A percentile compares a stretch with the other conserved stretches of the same genome.
phyloP scores from a whole-genome alignment of 83 land plant species.

The Diphasiastrum complanatum region DNA sequence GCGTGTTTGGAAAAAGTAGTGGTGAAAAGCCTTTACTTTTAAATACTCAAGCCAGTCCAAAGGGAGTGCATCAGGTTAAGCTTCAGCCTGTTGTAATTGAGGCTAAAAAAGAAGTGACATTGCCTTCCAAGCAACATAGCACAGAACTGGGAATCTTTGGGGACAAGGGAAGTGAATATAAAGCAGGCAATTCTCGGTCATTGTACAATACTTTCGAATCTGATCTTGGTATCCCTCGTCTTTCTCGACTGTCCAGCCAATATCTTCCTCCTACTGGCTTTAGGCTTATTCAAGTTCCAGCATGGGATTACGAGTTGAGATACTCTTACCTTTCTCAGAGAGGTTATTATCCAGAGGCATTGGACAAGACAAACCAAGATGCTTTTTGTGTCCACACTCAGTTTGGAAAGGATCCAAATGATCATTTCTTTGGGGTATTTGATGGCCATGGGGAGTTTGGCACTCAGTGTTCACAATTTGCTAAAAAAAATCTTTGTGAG shows the following conservation, averaged over 20 bases:
- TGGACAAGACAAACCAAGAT: conserved; percentile 71
- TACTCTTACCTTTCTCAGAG: conserved; percentile 50
- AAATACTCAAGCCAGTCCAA: too few relatives aligned
- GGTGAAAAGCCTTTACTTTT: too few relatives aligned
- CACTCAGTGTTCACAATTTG: conserved; percentile 73
- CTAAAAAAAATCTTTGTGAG: conserved; percentile 51
- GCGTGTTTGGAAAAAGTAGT: too few relatives aligned
- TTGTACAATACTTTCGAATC: conserved; percentile 32
- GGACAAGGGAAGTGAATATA: too few relatives aligned
- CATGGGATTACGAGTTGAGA: conserved; percentile 38
- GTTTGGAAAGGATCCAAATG: conserved; percentile 49
- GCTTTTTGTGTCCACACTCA: conserved; percentile 69
- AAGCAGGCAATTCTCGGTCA: too few relatives aligned
- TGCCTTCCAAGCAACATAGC: too few relatives aligned
- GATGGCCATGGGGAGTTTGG: conserved; percentile 85
- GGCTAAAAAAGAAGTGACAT: too few relatives aligned
- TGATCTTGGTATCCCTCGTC: conserved; percentile 49
- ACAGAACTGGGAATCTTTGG: too few relatives aligned
- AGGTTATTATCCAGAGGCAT: conserved; percentile 57
- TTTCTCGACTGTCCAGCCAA: conserved; percentile 57
- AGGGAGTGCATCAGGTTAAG: too few relatives aligned
- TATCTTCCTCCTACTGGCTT: conserved; percentile 66
- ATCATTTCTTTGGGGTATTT: conserved; percentile 75
- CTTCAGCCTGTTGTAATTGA: too few relatives aligned
- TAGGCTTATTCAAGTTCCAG: conserved; percentile 46